These are phyloP conservation scores for Penicillium sclerotigenum DNA, from an alignment of 2,329 filamentous ascomycete species.

Conservation along the genomic window DNA sequence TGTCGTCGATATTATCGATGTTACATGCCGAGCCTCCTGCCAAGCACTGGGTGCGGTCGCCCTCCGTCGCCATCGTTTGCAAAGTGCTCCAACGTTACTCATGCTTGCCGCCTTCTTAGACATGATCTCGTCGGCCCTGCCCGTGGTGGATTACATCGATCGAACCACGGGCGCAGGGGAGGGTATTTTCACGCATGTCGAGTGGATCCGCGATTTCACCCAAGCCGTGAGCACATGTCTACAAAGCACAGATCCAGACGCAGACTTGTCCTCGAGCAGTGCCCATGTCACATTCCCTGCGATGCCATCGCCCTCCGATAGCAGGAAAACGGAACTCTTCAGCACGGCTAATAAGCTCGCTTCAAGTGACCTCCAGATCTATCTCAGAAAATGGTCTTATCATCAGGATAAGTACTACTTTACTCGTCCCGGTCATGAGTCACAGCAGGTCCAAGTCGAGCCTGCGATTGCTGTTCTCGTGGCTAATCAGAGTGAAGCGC, in stretches of 20 bases:
- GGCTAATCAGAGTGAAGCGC: slow-evolving; percentile 17
- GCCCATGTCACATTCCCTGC: slow-evolving; percentile 8
- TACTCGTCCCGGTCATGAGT: slow-evolving; percentile 40
- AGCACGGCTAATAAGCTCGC: slow-evolving; percentile 30
- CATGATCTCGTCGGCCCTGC: slow-evolving; percentile 41
- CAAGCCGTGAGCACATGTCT: slow-evolving; percentile 12
- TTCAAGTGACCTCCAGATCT: slow-evolving; percentile 43
- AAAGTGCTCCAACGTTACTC: slow-evolving; percentile 40
- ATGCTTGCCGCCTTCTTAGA: slow-evolving; percentile 42
- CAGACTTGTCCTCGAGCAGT: neutral
- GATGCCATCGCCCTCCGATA: slow-evolving; percentile 10
- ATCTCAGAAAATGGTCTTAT: slow-evolving; percentile 49
- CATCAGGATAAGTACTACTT: slow-evolving; percentile 48
- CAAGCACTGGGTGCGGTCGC: slow-evolving; percentile 39
- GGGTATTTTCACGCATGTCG: slow-evolving; percentile 32
- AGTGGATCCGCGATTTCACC: slow-evolving; percentile 42
- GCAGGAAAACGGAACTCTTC: slow-evolving; percentile 17
- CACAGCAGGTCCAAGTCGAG: slow-evolving; percentile 45
- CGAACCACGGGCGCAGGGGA: slow-evolving; percentile 29
- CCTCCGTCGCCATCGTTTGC: slow-evolving; percentile 33
- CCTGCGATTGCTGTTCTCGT: slow-evolving; percentile 21
- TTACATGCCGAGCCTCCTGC: slow-evolving; percentile 40
- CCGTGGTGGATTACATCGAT: slow-evolving; percentile 49
- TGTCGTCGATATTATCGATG: slow-evolving; percentile 35
- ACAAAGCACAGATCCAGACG: neutral